These are phyloP conservation scores for Amanita pallidorosea DNA, from an alignment of 768 basidiomycete species.

Conservation along the genomic window DNA sequence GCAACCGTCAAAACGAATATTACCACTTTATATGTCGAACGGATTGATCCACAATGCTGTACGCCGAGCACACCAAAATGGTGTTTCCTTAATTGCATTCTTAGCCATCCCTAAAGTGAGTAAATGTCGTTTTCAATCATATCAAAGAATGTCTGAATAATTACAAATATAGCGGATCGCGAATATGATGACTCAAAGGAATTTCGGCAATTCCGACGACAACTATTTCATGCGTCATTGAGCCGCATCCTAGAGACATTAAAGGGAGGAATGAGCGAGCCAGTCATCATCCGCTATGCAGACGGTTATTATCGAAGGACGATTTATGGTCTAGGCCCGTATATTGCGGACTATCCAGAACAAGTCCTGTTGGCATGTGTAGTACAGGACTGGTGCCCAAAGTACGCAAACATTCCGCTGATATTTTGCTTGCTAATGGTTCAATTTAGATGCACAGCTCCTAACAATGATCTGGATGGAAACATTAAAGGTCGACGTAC, in stretches of 20 bases:
- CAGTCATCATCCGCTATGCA: background rate
- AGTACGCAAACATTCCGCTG: background rate
- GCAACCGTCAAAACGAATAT: too few relatives aligned
- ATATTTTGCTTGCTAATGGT: too few relatives aligned
- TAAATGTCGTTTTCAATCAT: background rate
- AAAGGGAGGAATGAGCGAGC: background rate
- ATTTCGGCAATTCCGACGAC: background rate
- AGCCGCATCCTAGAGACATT: background rate
- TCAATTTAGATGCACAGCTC: background rate
- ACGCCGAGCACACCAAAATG: background rate
- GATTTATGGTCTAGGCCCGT: slow-evolving; percentile 22
- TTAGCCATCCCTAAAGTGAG: slow-evolving; percentile 9
- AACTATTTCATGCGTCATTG: background rate
- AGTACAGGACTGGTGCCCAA: slow-evolving; percentile 9
- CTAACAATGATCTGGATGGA: background rate
- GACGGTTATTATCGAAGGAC: slow-evolving; percentile 19
- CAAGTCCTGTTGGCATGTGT: slow-evolving; percentile 15
- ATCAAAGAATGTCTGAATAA: too few relatives aligned
- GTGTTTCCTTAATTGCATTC: background rate
- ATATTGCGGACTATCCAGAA: slow-evolving; percentile 31
- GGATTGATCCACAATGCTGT: background rate
- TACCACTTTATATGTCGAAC: too few relatives aligned
- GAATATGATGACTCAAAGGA: background rate
- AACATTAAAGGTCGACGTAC: slow-evolving; percentile 3
- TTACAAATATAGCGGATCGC: background rate